Evolutionary conservation across 345 rosid species (phyloP), one percentile per base, ranked within the genome.

Genomic region (Streptanthus diversifolius): DNA sequence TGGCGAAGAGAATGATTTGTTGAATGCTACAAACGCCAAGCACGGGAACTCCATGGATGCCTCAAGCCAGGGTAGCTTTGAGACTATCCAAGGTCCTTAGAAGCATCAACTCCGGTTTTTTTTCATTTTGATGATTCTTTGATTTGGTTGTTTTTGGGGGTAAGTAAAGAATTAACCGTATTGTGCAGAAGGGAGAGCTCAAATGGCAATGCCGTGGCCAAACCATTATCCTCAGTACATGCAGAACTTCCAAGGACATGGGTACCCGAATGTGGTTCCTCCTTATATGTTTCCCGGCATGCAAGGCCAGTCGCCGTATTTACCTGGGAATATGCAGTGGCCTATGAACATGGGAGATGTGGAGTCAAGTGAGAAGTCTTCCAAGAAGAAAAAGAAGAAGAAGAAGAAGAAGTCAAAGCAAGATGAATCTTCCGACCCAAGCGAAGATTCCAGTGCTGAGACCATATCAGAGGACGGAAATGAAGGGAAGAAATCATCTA

Each of bases 191-290:
- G 78, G 73, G 29, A 74, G 68, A 59, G 37, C 79, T 77, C 97
- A 87, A 52, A 75, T 78, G 74, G 83, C 87, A 15, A 82, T 84
- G 81, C 63, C 85, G 69, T 95, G 97, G 97, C 87, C 91, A 56
- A 88, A 82, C 73, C 90, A 89, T 73, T 74, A 68, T 65, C 89
- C 92, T 65, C 97, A 77, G 52, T 87, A 87, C 84, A 86, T 86
- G 90, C 89, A 88, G 41, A 86, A 85, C 74, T 91, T 90, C 73
- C 93, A 88, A 70, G 97, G 95, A 47, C 83, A 90, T 14, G 55
- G 69, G 8, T 83, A 72, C 59, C 79, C 79, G n/a, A 93, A 86
- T 62, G 72, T 82, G 81, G 76, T 79, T 7, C 88, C 90, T 54
- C 91, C 85, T 44, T 95, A 87, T 72, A 73, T 81, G 71, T 88